A percentile compares a stretch with the other conserved stretches of the same genome.
Evolutionary conservation across 805 yeast genomes (phyloP).

Genomic region (Kregervanrija fluxuum): DNA sequence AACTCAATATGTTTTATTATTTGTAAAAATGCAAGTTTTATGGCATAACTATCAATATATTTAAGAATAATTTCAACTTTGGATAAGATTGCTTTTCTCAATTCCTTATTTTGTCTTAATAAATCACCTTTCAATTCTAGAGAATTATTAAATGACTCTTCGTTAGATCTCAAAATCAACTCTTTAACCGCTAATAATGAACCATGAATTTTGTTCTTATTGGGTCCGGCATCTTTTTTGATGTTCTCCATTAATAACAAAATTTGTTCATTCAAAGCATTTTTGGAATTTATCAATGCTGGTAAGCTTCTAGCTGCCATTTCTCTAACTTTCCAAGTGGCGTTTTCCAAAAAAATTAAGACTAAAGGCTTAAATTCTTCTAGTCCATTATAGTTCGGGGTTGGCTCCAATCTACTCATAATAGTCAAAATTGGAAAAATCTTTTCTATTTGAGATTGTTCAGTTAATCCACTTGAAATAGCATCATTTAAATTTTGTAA

Average conservation of each 20-base stretch:
- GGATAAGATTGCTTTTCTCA: constrained; percentile 7
- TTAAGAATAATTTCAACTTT: constrained; percentile 14
- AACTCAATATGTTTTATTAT: constrained; percentile 6
- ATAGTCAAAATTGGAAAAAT: constrained; percentile 73
- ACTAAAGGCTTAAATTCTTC: constrained; percentile 45
- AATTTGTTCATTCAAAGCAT: constrained; percentile 21
- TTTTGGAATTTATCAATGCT: constrained; percentile 33
- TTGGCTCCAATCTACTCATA: constrained; percentile 58
- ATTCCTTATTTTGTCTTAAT: neutral
- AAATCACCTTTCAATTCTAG: neutral
- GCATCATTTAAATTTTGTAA: constrained; percentile 33
- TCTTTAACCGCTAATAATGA: constrained; percentile 40
- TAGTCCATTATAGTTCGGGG: constrained; percentile 47
- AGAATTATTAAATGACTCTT: constrained; percentile 1
- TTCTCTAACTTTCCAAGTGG: constrained; percentile 80
- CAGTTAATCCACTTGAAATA: constrained; percentile 26
- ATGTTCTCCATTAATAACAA: constrained; percentile 7
- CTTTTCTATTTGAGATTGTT: constrained; percentile 34
- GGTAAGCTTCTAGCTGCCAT: constrained; percentile 71
- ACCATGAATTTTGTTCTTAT: constrained; percentile 56
- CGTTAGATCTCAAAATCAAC: constrained; percentile 16
- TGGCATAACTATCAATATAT: constrained; percentile 13
- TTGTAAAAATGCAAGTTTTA: constrained; percentile 19
- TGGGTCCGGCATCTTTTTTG: neutral
- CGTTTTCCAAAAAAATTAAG: constrained; percentile 39